Evolutionary conservation across 768 basidiomycete genomes (phyloP).

Genomic region (Termitomyces sp.): DNA sequence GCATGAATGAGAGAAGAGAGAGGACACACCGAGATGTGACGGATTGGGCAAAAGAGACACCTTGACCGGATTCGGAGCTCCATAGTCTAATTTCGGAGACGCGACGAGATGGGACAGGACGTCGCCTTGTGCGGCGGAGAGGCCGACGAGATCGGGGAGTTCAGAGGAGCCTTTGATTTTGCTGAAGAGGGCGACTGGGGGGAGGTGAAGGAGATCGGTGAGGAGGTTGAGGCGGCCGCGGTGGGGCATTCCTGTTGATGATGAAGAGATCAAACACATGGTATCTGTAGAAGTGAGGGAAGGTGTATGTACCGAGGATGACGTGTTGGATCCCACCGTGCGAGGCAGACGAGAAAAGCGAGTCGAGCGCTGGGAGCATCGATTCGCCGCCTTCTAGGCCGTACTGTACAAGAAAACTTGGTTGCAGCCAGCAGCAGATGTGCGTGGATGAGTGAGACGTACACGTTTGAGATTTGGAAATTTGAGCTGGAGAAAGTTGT

Average conservation of each 20-base stretch:
- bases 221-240: conserved; percentile 85
- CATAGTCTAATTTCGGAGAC: conserved; percentile 62
- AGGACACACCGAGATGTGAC: conserved; percentile 8
- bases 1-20: neutral
- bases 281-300: neutral
- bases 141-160: conserved; percentile 56
- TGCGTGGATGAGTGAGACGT: conserved; percentile 14
- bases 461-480: conserved; percentile 84
- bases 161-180: conserved; percentile 85
- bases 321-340: conserved; percentile 66
- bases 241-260: conserved; percentile 72
- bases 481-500: conserved; percentile 81
- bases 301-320: conserved; percentile 41
- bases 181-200: conserved; percentile 71
- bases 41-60: conserved; percentile 56
- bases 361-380: conserved; percentile 86
- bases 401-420: conserved; percentile 42
- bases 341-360: conserved; percentile 67
- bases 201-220: conserved; percentile 68
- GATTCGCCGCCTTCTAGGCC: conserved; percentile 92
- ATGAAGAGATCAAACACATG: neutral
- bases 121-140: conserved; percentile 59
- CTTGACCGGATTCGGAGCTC: conserved; percentile 49
- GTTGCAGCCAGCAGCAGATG: neutral
- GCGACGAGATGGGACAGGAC: conserved; percentile 84